Evolutionary conservation across 352 stramenopile genomes (phyloP).

Genomic region (Lagenidium giganteum): DNA sequence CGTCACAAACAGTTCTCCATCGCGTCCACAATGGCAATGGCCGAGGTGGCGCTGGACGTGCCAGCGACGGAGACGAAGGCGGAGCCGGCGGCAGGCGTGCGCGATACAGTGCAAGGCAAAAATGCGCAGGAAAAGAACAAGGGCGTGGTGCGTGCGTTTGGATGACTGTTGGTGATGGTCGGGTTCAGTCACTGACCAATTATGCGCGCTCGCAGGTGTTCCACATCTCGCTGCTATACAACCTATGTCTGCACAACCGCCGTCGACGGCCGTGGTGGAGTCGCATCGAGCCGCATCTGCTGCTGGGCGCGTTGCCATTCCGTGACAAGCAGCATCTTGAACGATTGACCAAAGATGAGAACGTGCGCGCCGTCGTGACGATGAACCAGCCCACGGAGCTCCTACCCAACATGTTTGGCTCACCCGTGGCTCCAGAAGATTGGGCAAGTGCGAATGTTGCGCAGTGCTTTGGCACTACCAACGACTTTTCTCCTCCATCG

Average conservation of each 20-base stretch:
- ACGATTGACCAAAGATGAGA: constrained; percentile 44
- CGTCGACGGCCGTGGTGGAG: constrained; percentile 68
- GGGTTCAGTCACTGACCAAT: too few species aligned
- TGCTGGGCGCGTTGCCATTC: constrained; percentile 69
- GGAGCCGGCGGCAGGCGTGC: too few species aligned
- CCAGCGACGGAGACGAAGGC: too few species aligned
- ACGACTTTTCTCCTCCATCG: constrained; percentile 62
- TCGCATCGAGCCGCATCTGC: constrained; percentile 45
- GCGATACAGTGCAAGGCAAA: too few species aligned
- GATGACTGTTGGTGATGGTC: too few species aligned
- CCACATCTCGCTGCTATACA: constrained; percentile 80
- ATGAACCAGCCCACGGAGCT: constrained; percentile 75
- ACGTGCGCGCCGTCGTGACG: constrained; percentile 65
- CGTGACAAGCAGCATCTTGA: constrained; percentile 46
- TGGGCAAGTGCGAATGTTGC: constrained; percentile 38
- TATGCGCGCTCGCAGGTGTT: constrained; percentile 54
- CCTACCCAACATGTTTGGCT: constrained; percentile 55
- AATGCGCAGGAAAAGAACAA: too few species aligned
- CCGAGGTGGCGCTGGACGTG: too few species aligned
- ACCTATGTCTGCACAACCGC: constrained; percentile 42
- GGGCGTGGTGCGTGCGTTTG: constrained; percentile 20
- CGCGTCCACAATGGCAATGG: neutral
- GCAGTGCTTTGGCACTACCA: constrained; percentile 62
- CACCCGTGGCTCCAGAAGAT: constrained; percentile 53
- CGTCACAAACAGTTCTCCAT: neutral